phyloP scores from a whole-genome alignment of 2,329 filamentous ascomycete species.

The Magnaporthiopsis incrustans region DNA sequence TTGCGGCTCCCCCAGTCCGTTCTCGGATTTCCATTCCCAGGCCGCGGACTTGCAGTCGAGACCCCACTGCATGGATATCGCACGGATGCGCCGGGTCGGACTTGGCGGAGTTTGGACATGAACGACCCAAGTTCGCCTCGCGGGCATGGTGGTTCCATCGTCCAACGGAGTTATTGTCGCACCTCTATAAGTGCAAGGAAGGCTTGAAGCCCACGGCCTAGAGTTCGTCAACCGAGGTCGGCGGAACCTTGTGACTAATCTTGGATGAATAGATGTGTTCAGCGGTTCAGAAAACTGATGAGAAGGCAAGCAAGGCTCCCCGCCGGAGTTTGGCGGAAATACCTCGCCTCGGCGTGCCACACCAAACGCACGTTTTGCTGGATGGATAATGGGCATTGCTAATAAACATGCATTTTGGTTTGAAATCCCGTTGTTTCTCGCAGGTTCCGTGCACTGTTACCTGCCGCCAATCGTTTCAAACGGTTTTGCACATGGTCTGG shows the following conservation, averaged over 20 bases:
- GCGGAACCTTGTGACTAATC: background rate
- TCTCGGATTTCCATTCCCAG: background rate
- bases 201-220: background rate
- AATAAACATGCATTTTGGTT: background rate
- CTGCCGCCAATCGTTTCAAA: background rate
- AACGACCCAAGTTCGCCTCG: background rate
- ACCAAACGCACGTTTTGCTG: background rate
- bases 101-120: background rate
- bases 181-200: background rate
- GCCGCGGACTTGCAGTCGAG: background rate
- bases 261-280: background rate
- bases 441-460: background rate
- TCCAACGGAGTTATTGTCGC: background rate
- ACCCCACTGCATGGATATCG: background rate
- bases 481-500: background rate
- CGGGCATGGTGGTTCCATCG: background rate
- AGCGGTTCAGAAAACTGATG: background rate
- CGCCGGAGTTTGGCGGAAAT: background rate
- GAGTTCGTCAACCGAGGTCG: background rate
- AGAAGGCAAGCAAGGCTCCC: background rate
- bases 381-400: background rate
- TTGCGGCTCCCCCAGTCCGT: background rate
- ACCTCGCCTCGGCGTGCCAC: background rate
- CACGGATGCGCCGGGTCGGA: background rate
- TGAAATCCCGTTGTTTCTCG: background rate